Evolutionary conservation across 225 moss, liverwort and hornwort species (phyloP).

Genomic region (Neckera pumila): DNA sequence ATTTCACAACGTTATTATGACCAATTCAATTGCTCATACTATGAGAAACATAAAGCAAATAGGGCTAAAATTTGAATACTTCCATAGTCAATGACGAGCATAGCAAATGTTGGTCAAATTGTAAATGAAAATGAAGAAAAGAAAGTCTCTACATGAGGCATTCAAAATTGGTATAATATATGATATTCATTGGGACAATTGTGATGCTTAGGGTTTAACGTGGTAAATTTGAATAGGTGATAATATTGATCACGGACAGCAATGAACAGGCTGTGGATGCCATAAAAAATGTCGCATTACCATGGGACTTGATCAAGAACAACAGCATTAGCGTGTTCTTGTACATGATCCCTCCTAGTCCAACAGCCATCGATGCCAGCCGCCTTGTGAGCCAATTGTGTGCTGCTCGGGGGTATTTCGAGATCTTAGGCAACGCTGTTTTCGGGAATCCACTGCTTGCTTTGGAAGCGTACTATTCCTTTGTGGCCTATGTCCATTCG

Average conservation of each 20-base stretch:
- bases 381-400: not conserved
- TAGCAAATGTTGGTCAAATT: not conserved
- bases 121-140: no score
- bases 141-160: not conserved
- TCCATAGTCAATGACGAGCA: not conserved
- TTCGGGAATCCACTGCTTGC: not conserved
- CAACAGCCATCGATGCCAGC: not conserved
- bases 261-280: not conserved
- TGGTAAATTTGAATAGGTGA: not conserved
- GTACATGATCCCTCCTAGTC: not conserved
- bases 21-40: not conserved
- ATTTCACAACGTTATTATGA: not conserved
- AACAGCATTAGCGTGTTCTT: not conserved
- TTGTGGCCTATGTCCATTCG: not conserved
- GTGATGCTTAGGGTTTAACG: no score
- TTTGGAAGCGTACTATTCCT: not conserved
- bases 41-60: not conserved
- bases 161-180: no score
- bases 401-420: not conserved
- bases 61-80: no score
- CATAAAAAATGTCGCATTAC: not conserved
- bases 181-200: not conserved
- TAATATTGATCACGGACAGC: not conserved
- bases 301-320: not conserved
- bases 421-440: not conserved